Evolutionary conservation across 768 basidiomycete genomes (phyloP), one percentile per base, ranked within the genome.

Genomic region (Podaxis rugospora): DNA sequence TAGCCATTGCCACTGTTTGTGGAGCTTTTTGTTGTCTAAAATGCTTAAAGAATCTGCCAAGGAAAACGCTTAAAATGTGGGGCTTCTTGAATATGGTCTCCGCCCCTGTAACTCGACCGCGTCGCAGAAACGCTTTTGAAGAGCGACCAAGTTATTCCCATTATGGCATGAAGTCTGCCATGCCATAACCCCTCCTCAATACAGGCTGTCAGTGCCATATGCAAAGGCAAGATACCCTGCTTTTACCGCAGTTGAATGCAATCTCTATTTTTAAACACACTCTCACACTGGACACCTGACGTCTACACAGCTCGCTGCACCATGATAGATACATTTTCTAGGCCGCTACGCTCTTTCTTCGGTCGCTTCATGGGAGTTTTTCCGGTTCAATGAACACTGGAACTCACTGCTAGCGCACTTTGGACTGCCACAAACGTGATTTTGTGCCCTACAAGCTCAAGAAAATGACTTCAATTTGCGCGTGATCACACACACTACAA

Each of bases 241-340:
- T 56, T 56, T 46, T 46, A 35, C 55, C 40, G 27, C 55, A 32
- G 42, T 11, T 54, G 37, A 54, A 54, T 36, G 52, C n/a, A 47
- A 23, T 14, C 28, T 32, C 42, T 35, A 56, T 28, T 46, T 32
- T 46, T 56, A n/a, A n/a, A 3, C 28, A 32, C 27, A 16, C 9
- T 42, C 10, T 47, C 44, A n/a, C 28, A 32, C 27, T 5, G 55
- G 32, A 57, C 55, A 57, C 44, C 55, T 57, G 55, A 57, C 44
- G 28, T 9, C 9, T 28, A 47, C n/a, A 36, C 55, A 47, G 32
- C 23, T 32, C n/a, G 44, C 14, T 27, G 16, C n/a, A 27, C 42
- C n/a, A 16, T 47, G 35, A 18, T 14, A 53, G 35, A 53, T 23
- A 23, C 27, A 5, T 28, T 28, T 28, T 28, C 27, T 10, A 46